Conservation (phyloP, 1,284 basidiomycete species). For the Anthracocystis setariae region DNA sequence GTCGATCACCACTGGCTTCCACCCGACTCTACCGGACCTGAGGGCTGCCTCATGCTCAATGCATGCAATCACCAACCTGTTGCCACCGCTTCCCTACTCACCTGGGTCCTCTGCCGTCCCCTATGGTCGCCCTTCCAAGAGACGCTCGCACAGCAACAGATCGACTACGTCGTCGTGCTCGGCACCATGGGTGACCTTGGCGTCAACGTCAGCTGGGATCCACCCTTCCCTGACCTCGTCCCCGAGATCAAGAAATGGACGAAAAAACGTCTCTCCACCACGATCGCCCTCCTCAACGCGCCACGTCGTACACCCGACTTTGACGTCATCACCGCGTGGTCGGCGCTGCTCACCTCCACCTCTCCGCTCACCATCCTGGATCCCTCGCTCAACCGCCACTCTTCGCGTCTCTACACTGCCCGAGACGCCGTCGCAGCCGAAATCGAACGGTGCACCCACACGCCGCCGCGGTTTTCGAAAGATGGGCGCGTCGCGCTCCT, state of each 20-base stretch:
- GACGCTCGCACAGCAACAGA: conserved; percentile 15
- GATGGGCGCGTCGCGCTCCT: conserved; percentile 54
- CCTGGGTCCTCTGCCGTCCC: conserved; percentile 51
- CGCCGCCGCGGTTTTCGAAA: conserved; percentile 55
- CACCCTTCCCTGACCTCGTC: conserved; percentile 53
- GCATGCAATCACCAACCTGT: conserved; percentile 50
- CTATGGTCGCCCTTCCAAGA: conserved; percentile 19
- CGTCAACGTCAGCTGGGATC: conserved; percentile 50
- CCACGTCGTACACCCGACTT: conserved; percentile 49
- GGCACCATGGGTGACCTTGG: conserved; percentile 56
- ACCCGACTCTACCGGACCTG: conserved; percentile 26
- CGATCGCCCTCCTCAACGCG: conserved; percentile 54
- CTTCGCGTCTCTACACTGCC: conserved; percentile 39
- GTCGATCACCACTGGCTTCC: conserved; percentile 54
- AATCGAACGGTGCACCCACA: conserved; percentile 54
- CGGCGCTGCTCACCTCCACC: conserved; percentile 31
- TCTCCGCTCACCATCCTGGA: conserved; percentile 41
- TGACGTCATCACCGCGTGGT: conserved; percentile 46
- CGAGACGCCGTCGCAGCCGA: conserved; percentile 41
- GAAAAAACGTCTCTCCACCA: conserved; percentile 46
- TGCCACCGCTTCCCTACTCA: conserved; percentile 45
- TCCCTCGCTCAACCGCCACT: conserved; percentile 31
- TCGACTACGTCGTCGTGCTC: conserved; percentile 55
- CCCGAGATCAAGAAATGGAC: conserved; percentile 52
- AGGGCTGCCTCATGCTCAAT: conserved; percentile 53